These are phyloP conservation scores for Colletotrichum eleusines DNA, from an alignment of 2,329 filamentous ascomycete genomes.

Conservation along the genomic window DNA sequence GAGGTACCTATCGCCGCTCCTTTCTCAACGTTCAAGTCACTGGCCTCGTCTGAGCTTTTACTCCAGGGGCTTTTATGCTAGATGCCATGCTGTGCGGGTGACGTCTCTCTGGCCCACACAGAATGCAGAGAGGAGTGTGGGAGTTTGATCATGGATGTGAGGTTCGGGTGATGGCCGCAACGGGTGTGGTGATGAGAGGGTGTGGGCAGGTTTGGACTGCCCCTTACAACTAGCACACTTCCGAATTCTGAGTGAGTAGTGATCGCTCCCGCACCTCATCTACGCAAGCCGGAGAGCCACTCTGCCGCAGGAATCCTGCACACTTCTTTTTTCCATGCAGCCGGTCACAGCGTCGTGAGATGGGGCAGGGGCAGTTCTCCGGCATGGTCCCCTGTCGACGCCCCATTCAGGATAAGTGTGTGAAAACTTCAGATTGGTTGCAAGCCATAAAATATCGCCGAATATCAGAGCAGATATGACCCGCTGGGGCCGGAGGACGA, in stretches of 20 bases:
- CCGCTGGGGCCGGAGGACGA: constrained; percentile 15
- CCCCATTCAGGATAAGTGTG: constrained; percentile 13
- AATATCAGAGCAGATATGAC: constrained; percentile 3
- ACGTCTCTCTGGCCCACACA: constrained; percentile 2
- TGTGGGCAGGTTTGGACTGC: constrained; percentile 19
- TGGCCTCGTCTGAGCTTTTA: constrained; percentile 2
- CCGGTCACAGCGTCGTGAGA: constrained; percentile 30
- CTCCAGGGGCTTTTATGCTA: background rate
- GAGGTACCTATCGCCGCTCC: background rate
- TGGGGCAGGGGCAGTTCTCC: constrained; percentile 27
- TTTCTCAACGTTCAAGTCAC: background rate
- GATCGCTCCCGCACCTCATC: constrained; percentile 40
- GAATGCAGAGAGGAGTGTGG: background rate
- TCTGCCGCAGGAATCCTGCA: constrained; percentile 31
- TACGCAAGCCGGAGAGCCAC: constrained; percentile 35
- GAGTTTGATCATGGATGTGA: constrained; percentile 35
- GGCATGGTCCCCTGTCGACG: constrained; percentile 22
- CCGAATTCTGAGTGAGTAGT: constrained; percentile 12
- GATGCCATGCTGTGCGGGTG: background rate
- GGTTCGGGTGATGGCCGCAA: constrained; percentile 30
- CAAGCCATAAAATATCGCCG: constrained; percentile 6
- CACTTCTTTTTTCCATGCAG: constrained; percentile 35
- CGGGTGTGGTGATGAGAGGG: constrained; percentile 24
- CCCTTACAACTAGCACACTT: constrained; percentile 6
- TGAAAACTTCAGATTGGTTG: constrained; percentile 19